Conservation (phyloP, 768 basidiomycete species). For the Tricholoma bakamatsutake region DNA sequence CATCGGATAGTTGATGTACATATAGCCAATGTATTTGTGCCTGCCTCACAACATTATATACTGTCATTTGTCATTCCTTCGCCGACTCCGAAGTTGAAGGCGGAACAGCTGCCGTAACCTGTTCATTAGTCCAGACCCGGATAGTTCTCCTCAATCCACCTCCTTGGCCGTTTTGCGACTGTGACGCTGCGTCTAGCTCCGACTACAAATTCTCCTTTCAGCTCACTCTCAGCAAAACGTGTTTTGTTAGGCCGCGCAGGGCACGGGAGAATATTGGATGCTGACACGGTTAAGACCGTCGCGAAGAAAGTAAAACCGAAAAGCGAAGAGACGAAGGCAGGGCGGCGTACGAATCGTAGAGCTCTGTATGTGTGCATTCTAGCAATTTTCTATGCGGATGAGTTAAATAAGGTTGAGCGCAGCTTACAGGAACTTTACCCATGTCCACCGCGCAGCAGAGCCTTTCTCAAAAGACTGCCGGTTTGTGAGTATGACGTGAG, state of each 20-base stretch:
- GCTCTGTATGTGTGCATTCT: slow-evolving; percentile 56
- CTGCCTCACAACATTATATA: slow-evolving; percentile 1
- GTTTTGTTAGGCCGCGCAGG: slow-evolving; percentile 58
- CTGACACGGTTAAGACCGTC: slow-evolving; percentile 73
- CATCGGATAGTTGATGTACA: slow-evolving; percentile 20
- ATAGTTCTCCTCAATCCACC: slow-evolving; percentile 79
- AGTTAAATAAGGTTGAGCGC: not conserved
- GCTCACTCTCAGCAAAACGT: slow-evolving; percentile 53
- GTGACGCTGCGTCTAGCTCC: slow-evolving; percentile 34
- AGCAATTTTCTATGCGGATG: slow-evolving; percentile 15
- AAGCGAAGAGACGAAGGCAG: slow-evolving; percentile 70
- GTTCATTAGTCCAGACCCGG: slow-evolving; percentile 25
- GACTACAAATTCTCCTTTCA: slow-evolving; percentile 13
- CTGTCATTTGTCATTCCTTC: not conserved
- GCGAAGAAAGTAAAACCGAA: slow-evolving; percentile 80
- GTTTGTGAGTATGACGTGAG: not conserved
- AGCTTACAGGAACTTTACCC: slow-evolving; percentile 19
- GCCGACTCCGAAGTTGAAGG: not conserved
- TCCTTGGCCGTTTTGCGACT: slow-evolving; percentile 55
- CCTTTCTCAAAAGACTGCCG: not conserved
- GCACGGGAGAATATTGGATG: slow-evolving; percentile 74
- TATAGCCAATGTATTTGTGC: slow-evolving; percentile 20
- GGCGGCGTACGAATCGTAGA: slow-evolving; percentile 59
- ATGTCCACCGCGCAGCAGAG: slow-evolving; percentile 17
- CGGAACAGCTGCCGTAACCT: not conserved